Conservation (phyloP, 2,329 filamentous ascomycete species). For the Penicillium sp. region DNA sequence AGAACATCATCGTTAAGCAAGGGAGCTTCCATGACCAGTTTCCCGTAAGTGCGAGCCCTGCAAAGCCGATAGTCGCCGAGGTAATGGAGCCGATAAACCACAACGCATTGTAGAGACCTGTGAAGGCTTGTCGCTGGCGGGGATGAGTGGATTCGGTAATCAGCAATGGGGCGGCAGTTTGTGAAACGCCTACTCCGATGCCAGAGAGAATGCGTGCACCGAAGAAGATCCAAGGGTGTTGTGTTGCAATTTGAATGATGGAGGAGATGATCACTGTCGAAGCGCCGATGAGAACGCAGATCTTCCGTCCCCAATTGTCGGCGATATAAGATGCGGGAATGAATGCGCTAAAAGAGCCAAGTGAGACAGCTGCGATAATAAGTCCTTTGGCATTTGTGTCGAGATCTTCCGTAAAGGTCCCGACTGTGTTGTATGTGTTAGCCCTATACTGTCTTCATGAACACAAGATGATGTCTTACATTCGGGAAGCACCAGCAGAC, state of each 20-base stretch:
- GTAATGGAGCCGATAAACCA: slow-evolving; percentile 27
- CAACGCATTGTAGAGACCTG: slow-evolving; percentile 33
- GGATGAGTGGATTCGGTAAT: slow-evolving; percentile 34
- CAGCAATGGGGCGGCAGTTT: slow-evolving; percentile 31
- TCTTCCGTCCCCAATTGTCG: slow-evolving; percentile 48
- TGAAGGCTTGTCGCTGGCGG: slow-evolving; percentile 29
- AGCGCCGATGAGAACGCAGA: slow-evolving; percentile 46
- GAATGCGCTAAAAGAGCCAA: slow-evolving; percentile 24
- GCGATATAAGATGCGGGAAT: slow-evolving; percentile 28
- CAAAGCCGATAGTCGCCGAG: slow-evolving; percentile 18
- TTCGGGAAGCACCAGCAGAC: slow-evolving; percentile 24
- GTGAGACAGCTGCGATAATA: slow-evolving; percentile 25
- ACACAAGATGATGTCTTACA: slow-evolving; percentile 11
- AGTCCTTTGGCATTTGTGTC: slow-evolving; percentile 19
- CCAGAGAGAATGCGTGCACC: slow-evolving; percentile 34
- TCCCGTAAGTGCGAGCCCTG: slow-evolving; percentile 16
- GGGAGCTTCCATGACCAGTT: slow-evolving; percentile 58
- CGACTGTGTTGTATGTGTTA: slow-evolving; percentile 13
- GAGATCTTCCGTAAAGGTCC: slow-evolving; percentile 14
- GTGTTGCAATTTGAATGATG: slow-evolving; percentile 24
- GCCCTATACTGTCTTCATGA: background rate
- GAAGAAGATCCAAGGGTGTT: slow-evolving; percentile 27
- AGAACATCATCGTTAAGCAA: slow-evolving; percentile 53
- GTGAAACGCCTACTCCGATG: slow-evolving; percentile 38
- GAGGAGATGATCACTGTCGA: slow-evolving; percentile 29